Base-by-base conservation (phyloP, 805 yeast genomes). In the Wickerhamomyces bisporus region DNA sequence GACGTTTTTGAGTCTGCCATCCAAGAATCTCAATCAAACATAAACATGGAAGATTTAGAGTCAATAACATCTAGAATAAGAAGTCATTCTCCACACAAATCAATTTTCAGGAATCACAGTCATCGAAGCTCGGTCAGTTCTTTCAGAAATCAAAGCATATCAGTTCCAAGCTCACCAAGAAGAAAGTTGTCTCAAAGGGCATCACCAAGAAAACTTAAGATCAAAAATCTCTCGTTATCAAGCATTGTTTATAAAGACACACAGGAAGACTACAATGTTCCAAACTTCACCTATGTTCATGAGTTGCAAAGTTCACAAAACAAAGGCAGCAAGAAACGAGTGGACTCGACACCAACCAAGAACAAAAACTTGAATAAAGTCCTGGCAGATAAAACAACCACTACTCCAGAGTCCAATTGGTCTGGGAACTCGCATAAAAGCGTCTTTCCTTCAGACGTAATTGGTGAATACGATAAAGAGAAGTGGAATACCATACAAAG, bases 381-480 rank as follows among this genome's bases (percentile, higher is more conserved):
- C 1, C 18, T 36, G 20, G 58, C 63, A 61, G 71, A 60, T 21
- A 36, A 29, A 15, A 28, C 37, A 0, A 47, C 61, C 7, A 54
- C 52, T 12, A 47, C 57, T 2, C 65, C 62, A 2, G 59, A 56
- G 13, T 64, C 70, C 14, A 63, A 59, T 38, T 48, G 55, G 45
- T 70, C 74, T 3, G 58, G 68, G 12, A 65, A 36, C 20, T 50
- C 57, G 0, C 40, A 45, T 14, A 60, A 30, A 51, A 75, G 58
- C 58, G 71, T 50, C 43, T 68, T 64, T 27, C 84, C 85, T 1
- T 67, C 78, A 29, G 76, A 70, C 11, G 78, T 75, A 3, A 69
- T 78, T 39, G 84, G 85, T 0, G 77, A 76, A 49, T 79, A 79
- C 50, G 86, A 79, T 49, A 62, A 72, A 48, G 86, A 79, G 52